Evolutionary conservation across 352 stramenopile species (phyloP).

Genomic region (Phytophthora syringae): DNA sequence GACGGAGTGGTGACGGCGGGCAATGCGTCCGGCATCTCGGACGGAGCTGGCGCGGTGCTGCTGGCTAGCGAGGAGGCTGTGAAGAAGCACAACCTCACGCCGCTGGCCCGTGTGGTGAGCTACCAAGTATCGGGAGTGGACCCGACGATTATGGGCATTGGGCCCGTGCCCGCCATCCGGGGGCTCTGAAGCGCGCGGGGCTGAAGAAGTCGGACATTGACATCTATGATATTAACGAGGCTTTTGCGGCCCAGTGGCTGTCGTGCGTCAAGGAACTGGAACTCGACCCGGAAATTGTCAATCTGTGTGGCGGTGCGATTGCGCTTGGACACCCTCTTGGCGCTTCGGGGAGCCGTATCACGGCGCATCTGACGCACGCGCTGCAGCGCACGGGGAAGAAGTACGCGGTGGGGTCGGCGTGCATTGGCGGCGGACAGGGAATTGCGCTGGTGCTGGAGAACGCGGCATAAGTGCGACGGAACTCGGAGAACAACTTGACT

Average conservation of each 20-base stretch:
- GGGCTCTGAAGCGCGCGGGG: conserved; percentile 91
- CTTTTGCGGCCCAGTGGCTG: conserved; percentile 97
- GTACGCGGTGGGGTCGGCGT: conserved; percentile 96
- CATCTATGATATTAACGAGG: conserved; percentile 99
- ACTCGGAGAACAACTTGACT: neutral
- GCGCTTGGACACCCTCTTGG: conserved; percentile 97
- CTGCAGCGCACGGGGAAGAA: conserved; percentile 90
- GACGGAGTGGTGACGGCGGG: conserved; percentile 96
- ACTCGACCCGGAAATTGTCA: conserved; percentile 93
- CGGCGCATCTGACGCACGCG: conserved; percentile 90
- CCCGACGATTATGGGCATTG: conserved; percentile 98
- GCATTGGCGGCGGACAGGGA: conserved; percentile 98
- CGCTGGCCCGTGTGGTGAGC: conserved; percentile 92
- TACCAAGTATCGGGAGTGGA: conserved; percentile 95
- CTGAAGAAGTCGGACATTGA: conserved; percentile 95
- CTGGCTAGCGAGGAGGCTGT: conserved; percentile 95
- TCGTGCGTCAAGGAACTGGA: conserved; percentile 97
- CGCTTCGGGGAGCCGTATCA: conserved; percentile 93
- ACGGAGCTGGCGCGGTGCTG: conserved; percentile 95
- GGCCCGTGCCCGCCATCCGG: conserved; percentile 95
- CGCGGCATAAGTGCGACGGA: conserved; percentile 45
- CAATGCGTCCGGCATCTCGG: conserved; percentile 97
- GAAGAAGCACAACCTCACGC: conserved; percentile 92
- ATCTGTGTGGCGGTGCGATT: conserved; percentile 96
- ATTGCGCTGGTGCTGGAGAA: conserved; percentile 98